Base-by-base conservation (phyloP, 2,329 filamentous ascomycete species). In the Cladophialophora psammophila region DNA sequence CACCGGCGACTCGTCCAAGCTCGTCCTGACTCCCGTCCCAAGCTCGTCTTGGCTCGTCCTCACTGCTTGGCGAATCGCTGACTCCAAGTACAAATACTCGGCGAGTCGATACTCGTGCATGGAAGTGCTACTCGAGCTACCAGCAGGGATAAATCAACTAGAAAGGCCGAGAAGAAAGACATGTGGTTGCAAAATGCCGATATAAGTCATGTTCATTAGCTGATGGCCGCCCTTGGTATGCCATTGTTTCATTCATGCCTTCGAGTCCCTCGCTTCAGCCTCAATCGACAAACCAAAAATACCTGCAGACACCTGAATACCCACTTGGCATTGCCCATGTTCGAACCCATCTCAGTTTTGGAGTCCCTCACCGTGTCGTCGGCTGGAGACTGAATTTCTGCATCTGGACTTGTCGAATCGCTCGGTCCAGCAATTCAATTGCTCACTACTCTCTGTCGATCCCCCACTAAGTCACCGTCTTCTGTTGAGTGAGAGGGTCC, bases 381-480 rank as follows among this genome's bases (percentile, higher is more conserved):
- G 8, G 31, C 34, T 55, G 18, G 13, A 31, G 18, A 35, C 3
- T n/a, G 1, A 15, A 26, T 53, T 35, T 42, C 32, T 54, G 31
- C 7, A 9, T 40, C 26, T 35, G 34, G 34, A 9, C 59, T 38
- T 32, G 20, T 52, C 42, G 32, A 31, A 20, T 31, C 20, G 18
- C 31, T 6, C 20, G 18, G 9, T 31, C 15, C 8, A 18, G 31
- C 20, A 8, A 36, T 6, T 36, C 42, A 50, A 26, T 12, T 4
- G 13, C 15, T 2, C 40, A 18, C 13, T 6, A 5, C 26, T 26
- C 15, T 18, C 10, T 18, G 13, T n/a, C 31, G n/a, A 26, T 13
- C 34, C 34, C 32, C 10, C 15, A 20, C 50, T 69, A 74, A 6
- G 72, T 73, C 48, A 93, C 69, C 18, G 72, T 72, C 63, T 69